Percentiles rank a stretch among this genome's conserved stretches.
These are phyloP conservation scores for Huntiella abstrusa DNA, from an alignment of 2,329 filamentous ascomycete genomes.

Conservation along the genomic window DNA sequence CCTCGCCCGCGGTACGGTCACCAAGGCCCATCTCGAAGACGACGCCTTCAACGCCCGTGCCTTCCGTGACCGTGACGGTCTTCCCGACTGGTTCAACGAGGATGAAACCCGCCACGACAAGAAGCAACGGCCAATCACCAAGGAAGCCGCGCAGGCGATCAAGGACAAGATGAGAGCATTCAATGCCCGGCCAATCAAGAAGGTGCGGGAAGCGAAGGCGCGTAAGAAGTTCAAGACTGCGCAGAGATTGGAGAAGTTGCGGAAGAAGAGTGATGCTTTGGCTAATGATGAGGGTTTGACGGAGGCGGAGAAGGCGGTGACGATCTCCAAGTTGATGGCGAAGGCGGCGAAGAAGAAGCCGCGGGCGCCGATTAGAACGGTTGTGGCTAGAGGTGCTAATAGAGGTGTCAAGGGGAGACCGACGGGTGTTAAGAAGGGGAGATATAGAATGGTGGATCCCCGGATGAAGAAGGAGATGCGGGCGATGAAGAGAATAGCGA, in stretches of 20 bases:
- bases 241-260: conserved; percentile 77
- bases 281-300: conserved; percentile 81
- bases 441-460: conserved; percentile 92
- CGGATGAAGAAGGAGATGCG: conserved; percentile 93
- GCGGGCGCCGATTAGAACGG: conserved; percentile 63
- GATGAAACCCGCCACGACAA: conserved; percentile 76
- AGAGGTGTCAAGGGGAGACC: conserved; percentile 72
- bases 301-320: conserved; percentile 85
- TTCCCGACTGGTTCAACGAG: conserved; percentile 96
- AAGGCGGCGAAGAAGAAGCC: conserved; percentile 76
- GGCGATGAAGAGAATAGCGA: conserved; percentile 58
- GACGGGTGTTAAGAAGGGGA: conserved; percentile 68
- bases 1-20: conserved; percentile 71
- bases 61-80: conserved; percentile 75
- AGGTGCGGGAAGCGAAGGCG: conserved; percentile 89
- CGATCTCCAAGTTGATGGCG: conserved; percentile 63
- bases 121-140: conserved; percentile 72
- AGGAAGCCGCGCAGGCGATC: conserved; percentile 76
- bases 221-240: conserved; percentile 94
- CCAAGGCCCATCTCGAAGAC: conserved; percentile 61
- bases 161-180: conserved; percentile 84
- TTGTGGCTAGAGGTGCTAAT: conserved; percentile 73
- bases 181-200: conserved; percentile 96
- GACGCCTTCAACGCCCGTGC: conserved; percentile 87
- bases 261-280: conserved; percentile 88